Evolutionary conservation across 192 early-diverging fungal genomes (phyloP).

Genomic region (Linnemannia hyalina): DNA sequence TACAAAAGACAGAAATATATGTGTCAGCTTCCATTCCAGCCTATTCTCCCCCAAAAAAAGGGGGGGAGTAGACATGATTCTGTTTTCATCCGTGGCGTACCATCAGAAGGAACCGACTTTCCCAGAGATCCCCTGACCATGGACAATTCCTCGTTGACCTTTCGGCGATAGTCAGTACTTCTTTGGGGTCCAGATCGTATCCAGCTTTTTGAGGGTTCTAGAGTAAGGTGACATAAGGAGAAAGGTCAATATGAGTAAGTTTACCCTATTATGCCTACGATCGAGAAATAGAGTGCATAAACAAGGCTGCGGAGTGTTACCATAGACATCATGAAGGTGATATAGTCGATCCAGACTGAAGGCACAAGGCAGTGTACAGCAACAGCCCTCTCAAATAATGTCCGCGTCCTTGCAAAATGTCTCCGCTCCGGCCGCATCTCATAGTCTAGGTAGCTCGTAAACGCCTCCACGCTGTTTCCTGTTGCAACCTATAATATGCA

Average conservation of each 20-base stretch:
- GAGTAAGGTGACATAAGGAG: neutral
- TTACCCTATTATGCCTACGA: neutral
- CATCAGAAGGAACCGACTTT: constrained; percentile 25
- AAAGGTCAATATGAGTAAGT: neutral
- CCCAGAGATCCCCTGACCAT: constrained; percentile 79
- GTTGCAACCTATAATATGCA: constrained; percentile 12
- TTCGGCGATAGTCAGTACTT: constrained; percentile 49
- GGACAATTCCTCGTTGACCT: constrained; percentile 78
- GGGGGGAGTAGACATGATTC: neutral
- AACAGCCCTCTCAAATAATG: constrained; percentile 77
- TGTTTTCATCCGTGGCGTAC: neutral
- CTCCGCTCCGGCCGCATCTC: constrained; percentile 55
- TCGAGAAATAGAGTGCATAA: neutral
- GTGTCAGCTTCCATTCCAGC: neutral
- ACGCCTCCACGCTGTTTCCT: constrained; percentile 57
- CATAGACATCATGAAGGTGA: constrained; percentile 66
- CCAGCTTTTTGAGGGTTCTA: constrained; percentile 42
- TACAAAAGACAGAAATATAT: too few species aligned
- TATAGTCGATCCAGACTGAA: constrained; percentile 77
- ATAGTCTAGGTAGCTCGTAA: constrained; percentile 68
- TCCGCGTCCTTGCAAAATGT: constrained; percentile 52
- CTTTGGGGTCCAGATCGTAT: constrained; percentile 49
- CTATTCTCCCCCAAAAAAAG: neutral
- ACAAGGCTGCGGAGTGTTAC: constrained; percentile 1
- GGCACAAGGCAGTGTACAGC: constrained; percentile 69